Evolutionary conservation across 441 rosid species (phyloP).

Genomic region (Erodium trifolium): DNA sequence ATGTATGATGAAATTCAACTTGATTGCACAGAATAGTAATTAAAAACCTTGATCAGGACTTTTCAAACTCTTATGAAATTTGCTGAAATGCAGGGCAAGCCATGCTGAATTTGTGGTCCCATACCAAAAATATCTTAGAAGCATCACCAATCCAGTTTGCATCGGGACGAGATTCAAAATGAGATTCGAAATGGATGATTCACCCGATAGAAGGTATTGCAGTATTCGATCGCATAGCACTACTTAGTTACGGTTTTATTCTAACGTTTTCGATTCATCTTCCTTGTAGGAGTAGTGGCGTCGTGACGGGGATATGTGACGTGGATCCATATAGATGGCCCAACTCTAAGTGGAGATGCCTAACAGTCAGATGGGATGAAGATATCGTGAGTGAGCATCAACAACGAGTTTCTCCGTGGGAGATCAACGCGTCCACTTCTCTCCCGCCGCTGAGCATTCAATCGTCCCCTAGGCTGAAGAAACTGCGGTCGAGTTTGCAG

Average conservation of each 20-base stretch:
- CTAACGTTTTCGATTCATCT: slow-evolving; percentile 11
- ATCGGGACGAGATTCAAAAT: slow-evolving; percentile 73
- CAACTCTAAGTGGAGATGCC: slow-evolving; percentile 93
- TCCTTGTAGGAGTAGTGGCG: slow-evolving; percentile 58
- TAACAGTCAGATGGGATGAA: slow-evolving; percentile 87
- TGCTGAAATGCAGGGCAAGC: slow-evolving; percentile 55
- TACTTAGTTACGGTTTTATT: slow-evolving; percentile 9
- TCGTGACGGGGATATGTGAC: slow-evolving; percentile 63
- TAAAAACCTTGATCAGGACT: too few species aligned
- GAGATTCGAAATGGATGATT: slow-evolving; percentile 75
- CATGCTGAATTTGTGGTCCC: slow-evolving; percentile 78
- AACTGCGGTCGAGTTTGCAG: slow-evolving; percentile 56
- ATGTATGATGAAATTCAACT: too few species aligned
- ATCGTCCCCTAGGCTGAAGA: slow-evolving; percentile 79
- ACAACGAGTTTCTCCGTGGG: slow-evolving; percentile 90
- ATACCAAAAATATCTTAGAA: slow-evolving; percentile 58
- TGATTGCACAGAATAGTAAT: too few species aligned
- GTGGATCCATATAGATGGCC: slow-evolving; percentile 82
- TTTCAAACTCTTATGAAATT: not conserved
- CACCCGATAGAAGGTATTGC: slow-evolving; percentile 73
- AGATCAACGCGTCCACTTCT: slow-evolving; percentile 73
- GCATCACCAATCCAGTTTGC: slow-evolving; percentile 44
- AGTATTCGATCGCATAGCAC: not conserved
- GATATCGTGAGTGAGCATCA: slow-evolving; percentile 45
- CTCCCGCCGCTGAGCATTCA: slow-evolving; percentile 68